Evolutionary conservation across 2,329 filamentous ascomycete species (phyloP).

Genomic region (Sclerotinia minor): DNA sequence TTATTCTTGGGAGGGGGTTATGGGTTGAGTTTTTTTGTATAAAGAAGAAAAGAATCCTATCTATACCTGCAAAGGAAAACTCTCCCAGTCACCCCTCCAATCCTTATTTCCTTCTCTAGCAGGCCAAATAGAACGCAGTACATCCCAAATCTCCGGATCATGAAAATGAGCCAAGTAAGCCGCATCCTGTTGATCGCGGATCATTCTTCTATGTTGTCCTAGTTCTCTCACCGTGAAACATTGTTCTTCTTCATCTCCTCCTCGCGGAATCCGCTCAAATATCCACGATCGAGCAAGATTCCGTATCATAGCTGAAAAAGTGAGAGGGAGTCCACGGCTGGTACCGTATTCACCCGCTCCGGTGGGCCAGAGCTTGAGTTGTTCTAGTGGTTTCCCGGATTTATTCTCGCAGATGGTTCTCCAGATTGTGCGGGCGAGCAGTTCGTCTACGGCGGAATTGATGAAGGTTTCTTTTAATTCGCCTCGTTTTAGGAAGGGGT

Average conservation of each 20-base stretch:
- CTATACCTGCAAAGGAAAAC: conserved; percentile 16
- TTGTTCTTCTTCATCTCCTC: conserved; percentile 24
- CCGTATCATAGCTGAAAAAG: conserved; percentile 2
- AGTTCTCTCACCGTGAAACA: conserved; percentile 25
- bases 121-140: conserved; percentile 27
- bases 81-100: conserved; percentile 28
- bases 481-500: conserved; percentile 12
- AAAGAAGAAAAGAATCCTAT: too few species aligned
- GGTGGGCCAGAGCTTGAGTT: conserved; percentile 25
- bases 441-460: conserved; percentile 27
- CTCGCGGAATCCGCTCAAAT: conserved; percentile 23
- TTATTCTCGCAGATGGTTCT: conserved; percentile 25
- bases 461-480: conserved; percentile 25
- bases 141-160: conserved; percentile 13
- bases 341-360: conserved; percentile 19
- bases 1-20: too few species aligned
- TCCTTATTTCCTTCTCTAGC: conserved; percentile 24
- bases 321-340: background rate
- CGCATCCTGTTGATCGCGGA: conserved; percentile 1
- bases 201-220: conserved; percentile 18
- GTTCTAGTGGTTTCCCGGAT: conserved; percentile 20
- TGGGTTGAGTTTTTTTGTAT: too few species aligned
- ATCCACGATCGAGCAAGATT: conserved; percentile 27
- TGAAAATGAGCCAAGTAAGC: background rate
- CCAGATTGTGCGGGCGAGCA: conserved; percentile 26